Conservation (phyloP, 2,329 filamentous ascomycete genomes). For the Acrodontium crateriforme region DNA sequence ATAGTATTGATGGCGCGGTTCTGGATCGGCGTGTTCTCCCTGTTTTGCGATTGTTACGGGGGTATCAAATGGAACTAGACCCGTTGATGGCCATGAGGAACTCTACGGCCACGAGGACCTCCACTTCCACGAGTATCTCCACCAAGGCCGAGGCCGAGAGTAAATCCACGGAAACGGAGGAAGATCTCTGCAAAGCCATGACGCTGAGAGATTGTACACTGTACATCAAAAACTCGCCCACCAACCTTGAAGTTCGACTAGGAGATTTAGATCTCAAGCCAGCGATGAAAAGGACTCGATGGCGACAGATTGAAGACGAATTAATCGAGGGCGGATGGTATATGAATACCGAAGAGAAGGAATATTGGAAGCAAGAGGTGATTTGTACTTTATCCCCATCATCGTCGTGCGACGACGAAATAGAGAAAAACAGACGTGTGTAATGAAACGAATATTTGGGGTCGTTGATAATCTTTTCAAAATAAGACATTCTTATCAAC, state of each 20-base stretch:
- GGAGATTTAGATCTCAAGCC: conserved; percentile 35
- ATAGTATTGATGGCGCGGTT: conserved; percentile 16
- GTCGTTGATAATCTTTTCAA: too few species aligned
- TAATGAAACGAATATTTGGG: too few species aligned
- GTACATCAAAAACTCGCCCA: conserved; percentile 20
- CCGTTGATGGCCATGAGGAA: conserved; percentile 22
- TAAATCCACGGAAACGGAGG: conserved; percentile 3
- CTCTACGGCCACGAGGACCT: too few species aligned
- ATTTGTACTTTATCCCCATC: too few species aligned
- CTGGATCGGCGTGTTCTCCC: conserved; percentile 23
- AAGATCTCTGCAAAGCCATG: conserved; percentile 28
- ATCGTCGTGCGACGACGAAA: too few species aligned
- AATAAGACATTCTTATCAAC: too few species aligned
- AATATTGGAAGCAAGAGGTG: conserved; percentile 8
- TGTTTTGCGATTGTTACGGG: conserved; percentile 24
- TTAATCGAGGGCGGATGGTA: conserved; percentile 30
- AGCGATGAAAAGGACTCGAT: conserved; percentile 26
- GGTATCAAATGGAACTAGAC: conserved; percentile 27
- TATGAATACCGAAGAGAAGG: conserved; percentile 14
- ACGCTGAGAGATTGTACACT: conserved; percentile 35
- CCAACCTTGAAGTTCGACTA: conserved; percentile 26
- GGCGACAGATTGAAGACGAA: conserved; percentile 26
- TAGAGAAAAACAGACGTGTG: too few species aligned
- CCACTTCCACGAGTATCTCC: too few species aligned
- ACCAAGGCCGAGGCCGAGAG: conserved; percentile 1